These are phyloP conservation scores for Phaeomoniella chlamydospora DNA, from an alignment of 2,329 filamentous ascomycete species.

Conservation along the genomic window DNA sequence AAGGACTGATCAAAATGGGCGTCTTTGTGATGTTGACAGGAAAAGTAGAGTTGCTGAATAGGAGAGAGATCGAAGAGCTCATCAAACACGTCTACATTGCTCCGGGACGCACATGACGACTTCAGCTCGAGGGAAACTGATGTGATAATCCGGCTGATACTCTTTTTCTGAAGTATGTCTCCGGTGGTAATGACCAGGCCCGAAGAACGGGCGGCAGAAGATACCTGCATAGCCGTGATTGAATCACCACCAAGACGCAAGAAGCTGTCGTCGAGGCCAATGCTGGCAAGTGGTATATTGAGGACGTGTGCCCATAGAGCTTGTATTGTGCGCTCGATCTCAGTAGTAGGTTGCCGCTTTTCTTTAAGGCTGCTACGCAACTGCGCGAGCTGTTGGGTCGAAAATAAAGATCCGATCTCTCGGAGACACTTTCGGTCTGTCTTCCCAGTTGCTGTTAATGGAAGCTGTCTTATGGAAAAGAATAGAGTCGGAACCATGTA, in stretches of 20 bases:
- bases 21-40: too few relatives aligned
- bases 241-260: conserved; percentile 26
- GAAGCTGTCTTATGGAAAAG: neutral
- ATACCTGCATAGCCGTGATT: conserved; percentile 26
- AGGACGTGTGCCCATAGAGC: conserved; percentile 7
- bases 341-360: too few relatives aligned
- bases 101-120: too few relatives aligned
- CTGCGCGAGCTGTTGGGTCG: conserved; percentile 5
- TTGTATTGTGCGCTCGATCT: neutral
- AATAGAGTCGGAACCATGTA: neutral
- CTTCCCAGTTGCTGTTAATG: neutral
- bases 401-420: conserved; percentile 16
- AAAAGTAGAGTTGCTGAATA: too few relatives aligned
- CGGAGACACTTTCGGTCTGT: conserved; percentile 9
- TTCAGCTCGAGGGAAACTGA: too few relatives aligned
- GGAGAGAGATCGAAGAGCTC: too few relatives aligned
- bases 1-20: too few relatives aligned
- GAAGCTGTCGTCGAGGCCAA: conserved; percentile 24
- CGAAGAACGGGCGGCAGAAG: conserved; percentile 22
- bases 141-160: too few relatives aligned
- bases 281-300: conserved; percentile 1
- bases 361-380: too few relatives aligned
- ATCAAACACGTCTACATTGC: too few relatives aligned
- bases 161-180: conserved; percentile 16
- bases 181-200: conserved; percentile 16